Conservation (phyloP, 768 basidiomycete species). For the Candolleomyces efflorescens region DNA sequence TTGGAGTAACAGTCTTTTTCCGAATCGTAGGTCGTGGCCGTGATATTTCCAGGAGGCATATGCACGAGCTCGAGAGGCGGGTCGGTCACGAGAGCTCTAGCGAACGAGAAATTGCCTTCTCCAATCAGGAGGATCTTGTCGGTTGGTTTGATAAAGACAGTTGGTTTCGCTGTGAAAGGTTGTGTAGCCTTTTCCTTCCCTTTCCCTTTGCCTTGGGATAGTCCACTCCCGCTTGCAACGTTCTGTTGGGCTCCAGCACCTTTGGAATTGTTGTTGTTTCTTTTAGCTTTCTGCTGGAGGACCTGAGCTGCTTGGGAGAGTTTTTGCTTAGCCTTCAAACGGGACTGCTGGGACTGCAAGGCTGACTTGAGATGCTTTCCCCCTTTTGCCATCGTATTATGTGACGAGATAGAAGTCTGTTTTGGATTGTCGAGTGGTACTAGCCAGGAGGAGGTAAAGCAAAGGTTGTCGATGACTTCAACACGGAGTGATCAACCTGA, state of each 20-base stretch:
- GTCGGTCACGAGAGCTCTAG: conserved; percentile 57
- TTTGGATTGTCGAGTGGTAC: no score
- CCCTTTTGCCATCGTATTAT: conserved; percentile 36
- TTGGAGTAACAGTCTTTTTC: conserved; percentile 74
- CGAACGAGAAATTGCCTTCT: conserved; percentile 95
- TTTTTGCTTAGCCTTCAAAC: conserved; percentile 60
- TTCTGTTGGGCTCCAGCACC: not conserved
- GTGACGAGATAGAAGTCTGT: not conserved
- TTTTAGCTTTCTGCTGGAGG: conserved; percentile 44
- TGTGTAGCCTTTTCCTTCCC: conserved; percentile 2
- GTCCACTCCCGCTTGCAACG: conserved; percentile 7
- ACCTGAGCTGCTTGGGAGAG: conserved; percentile 46
- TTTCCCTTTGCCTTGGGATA: conserved; percentile 16
- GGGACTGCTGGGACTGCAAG: conserved; percentile 64
- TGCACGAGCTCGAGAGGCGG: conserved; percentile 41
- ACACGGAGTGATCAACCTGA: not conserved
- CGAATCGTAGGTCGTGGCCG: conserved; percentile 83
- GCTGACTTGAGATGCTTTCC: conserved; percentile 56
- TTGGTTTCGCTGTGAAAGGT: conserved; percentile 27
- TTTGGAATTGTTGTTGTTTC: conserved; percentile 9
- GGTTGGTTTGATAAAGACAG: conserved; percentile 59
- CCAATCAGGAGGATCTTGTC: conserved; percentile 79
- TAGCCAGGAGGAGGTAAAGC: no score
- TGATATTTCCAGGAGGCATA: conserved; percentile 62
- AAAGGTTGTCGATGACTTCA: no score